Evolutionary conservation across 805 yeast genomes (phyloP), one percentile per base, ranked within the genome.

Genomic region (Metschnikowia santaceciliae): DNA sequence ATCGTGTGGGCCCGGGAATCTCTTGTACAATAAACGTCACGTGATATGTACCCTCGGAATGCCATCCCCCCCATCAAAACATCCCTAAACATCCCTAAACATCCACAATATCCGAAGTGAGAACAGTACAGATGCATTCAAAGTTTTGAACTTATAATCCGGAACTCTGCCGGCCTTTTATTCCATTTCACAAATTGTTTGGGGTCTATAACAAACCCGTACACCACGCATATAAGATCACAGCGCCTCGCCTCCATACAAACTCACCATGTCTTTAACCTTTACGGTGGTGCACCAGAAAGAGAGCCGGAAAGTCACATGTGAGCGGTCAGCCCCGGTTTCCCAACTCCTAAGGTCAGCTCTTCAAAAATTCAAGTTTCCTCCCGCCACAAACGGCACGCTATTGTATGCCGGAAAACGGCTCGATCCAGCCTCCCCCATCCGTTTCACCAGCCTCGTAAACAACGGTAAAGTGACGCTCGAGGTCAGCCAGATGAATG

Each of bases 391-490:
- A 3, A 53, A 48, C n/a, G 75, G 71, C 5, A 56, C 57, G 15
- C 54, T 72, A 41, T 33, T 39, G n/a, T 54, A 63, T 53, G 64
- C 68, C 42, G 61, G 63, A 49, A 70, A 69, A 49, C 57, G 46
- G 11, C 53, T 73, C 19, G 76, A 74, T 49, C 50, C 57, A 3
- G 52, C 69, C 15, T 58, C 68, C 23, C 70, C 75, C 1, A 45
- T 74, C 7, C 54, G 74, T 42, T 62, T 68, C 39, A 63, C 72
- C 14, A 63, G 58, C 30, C 56, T 74, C 22, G 52, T 63, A 20
- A 72, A 67, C 51, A 73, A 72, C 49, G 60, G 72, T 35, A 72
- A 67, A 50, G 52, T 74, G 26, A 52, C 48, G 15, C 56, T 73
- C 13, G 46, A 34, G 4, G 32, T 46, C 3, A 20, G 48, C 14